Base-by-base conservation (phyloP, 1,139 yeast species). In the Kodamaea alishanica region DNA sequence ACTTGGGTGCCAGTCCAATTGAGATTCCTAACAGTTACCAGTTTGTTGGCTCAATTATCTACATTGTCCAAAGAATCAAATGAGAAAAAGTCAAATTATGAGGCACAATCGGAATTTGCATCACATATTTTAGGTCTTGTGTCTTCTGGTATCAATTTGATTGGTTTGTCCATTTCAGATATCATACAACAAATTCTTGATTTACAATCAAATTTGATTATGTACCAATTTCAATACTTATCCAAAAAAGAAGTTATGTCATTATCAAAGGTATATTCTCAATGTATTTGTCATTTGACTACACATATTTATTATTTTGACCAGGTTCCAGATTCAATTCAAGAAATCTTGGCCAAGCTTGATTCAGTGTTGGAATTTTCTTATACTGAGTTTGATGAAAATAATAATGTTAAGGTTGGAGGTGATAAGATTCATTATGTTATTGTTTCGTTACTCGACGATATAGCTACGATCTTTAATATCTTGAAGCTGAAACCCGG, bases 161-260 rank as follows among this genome's bases (percentile, higher is more conserved):
- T 89, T 47, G 97, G 97, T 0, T 67, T 92, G 33, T 85, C 96
- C 8, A 86, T 89, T n/a, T 73, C 89, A 33, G 97, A 90, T 56
- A 75, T 83, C 45, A 70, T 86, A 58, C 78, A 84, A 44, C 77
- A 78, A 35, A 61, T 92, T 10, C 63, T 86, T 35, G 58, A 65
- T 6, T 72, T 83, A 38, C 94, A 88, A 54, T 61, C 79, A 20
- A 61, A 67, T 12, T 57, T 77, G 34, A 58, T 76, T 28, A 50
- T 68, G 37, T 45, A 47, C 27, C 60, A 61, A 40, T 44, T 63
- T 1, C 46, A 48, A 3, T 51, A 48, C 24, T 49, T 63, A 20
- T 34, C 45, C 6, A 47, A 49, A 15, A 53, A 51, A 0, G 58
- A 65, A 28, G 54, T 65, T 20, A 39, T 45, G 1, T 52, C 52